Evolutionary conservation across 495 filamentous ascomycete genomes (phyloP), one percentile per base, ranked within the genome.

Genomic region (Trichoderma parareesei): DNA sequence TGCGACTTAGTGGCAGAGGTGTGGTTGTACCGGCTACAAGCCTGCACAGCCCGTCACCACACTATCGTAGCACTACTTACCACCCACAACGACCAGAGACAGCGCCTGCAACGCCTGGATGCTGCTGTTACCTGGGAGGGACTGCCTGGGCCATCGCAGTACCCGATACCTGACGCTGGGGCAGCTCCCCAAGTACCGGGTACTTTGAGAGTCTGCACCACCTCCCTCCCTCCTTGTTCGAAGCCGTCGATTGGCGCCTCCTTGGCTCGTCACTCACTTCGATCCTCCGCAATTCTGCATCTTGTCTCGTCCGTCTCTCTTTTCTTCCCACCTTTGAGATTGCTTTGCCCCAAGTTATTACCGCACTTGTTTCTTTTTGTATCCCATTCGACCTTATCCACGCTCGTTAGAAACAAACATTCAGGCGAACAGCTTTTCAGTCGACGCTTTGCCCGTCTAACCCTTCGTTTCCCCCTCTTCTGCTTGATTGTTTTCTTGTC

Each of bases 221-320:
- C 27, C 27, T 27, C 40, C 6, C 11, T 41, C 40, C 11, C 53
- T 57, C 53, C 53, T 57, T 33, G 53, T 57, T 57, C 37, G 53
- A 35, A 35, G 53, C 53, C 27, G 5, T 57, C 53, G 53, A 57
- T 57, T 57, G 20, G 27, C 20, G 53, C 27, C 18, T n/a, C 53
- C 18, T 35, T 33, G 53, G 44, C 44, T 18, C 53, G 53, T 57
- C 53, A 57, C 37, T 37, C 53, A 16, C 18, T 14, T 35, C 8
- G 20, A 57, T 57, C 53, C 53, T 57, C 53, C 27, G 33, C 53
- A 57, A 57, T 57, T 41, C 44, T 48, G 44, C 44, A 48, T 57
- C 53, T 57, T 37, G 6, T 41, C 40, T 41, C 40, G 40, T 41
- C 40, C 40, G 6, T 11, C 11, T 41, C 11, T 41, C 11, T 11